Base-by-base conservation (phyloP, 495 filamentous ascomycete genomes). In the Neurospora cerealis region DNA sequence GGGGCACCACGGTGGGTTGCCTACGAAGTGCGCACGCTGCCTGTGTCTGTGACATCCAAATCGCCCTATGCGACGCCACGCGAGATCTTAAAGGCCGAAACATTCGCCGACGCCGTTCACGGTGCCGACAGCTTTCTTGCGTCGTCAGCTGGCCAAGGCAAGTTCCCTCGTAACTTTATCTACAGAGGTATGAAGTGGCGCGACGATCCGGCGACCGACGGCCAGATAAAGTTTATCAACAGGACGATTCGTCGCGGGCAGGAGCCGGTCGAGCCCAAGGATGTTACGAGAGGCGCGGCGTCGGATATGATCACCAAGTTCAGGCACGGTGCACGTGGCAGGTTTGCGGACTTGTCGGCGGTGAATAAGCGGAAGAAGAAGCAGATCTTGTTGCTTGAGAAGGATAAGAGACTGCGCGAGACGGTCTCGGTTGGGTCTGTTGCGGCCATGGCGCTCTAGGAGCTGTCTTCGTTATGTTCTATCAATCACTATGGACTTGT, bases 221-320 rank as follows among this genome's bases (percentile, higher is more conserved):
- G 85, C 3, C 96, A 98, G 78, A 71, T 97, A 0, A 80, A 83
- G 3, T 87, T 94, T 41, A 79, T 99, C 37, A 96, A 96, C 75
- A 90, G 88, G 75, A 66, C 54, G 28, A 77, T 91, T 6, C 83
- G 89, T 5, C 81, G 84, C 2, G 81, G 86, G 11, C 79, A 88
- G 2, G 85, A 89, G n/a, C 82, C 85, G 69, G 78, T 96, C 21
- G 84, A 74, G n/a, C 46, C 81, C 1, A 79, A 78, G 1, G 85
- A 88, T 39, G 73, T 97, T 54, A 96, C 89, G 5, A 93, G 93
- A 72, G 96, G 96, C 1, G 88, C 89, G 77, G 96, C 96, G 40
- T 87, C 87, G 24, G 96, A 99, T 83, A 93, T 97, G 88, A 97
- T 98, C 74, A 96, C 92, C 2, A 97, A 97, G 79, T 76, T 97